Evolutionary conservation across 768 basidiomycete genomes (phyloP).

Genomic region (Strobilomyces echinocephalus): DNA sequence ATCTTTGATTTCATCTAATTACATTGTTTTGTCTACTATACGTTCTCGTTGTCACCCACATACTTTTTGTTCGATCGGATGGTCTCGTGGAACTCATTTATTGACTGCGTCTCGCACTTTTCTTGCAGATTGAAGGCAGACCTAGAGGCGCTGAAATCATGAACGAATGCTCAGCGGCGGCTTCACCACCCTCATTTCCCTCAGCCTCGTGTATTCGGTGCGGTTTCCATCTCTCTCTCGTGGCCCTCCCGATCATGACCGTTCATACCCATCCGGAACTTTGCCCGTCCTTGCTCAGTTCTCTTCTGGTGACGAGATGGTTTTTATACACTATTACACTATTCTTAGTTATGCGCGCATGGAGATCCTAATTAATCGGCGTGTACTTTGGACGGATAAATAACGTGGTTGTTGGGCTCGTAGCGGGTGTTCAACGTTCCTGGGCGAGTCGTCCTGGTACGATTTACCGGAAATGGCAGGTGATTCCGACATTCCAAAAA

Average conservation of each 20-base stretch:
- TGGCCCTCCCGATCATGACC: slow-evolving; percentile 11
- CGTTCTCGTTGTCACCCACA: slow-evolving; percentile 11
- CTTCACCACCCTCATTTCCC: slow-evolving; percentile 3
- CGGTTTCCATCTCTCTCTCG: slow-evolving; percentile 24
- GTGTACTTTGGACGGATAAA: slow-evolving; percentile 21
- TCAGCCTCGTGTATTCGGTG: slow-evolving; percentile 36
- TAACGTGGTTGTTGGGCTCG: not conserved
- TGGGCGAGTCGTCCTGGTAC: too few relatives aligned
- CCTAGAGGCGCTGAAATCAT: slow-evolving; percentile 43
- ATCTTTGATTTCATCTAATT: slow-evolving; percentile 49
- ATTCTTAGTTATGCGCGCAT: slow-evolving; percentile 21
- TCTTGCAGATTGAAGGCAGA: slow-evolving; percentile 65
- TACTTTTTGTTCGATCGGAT: slow-evolving; percentile 12
- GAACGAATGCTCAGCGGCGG: slow-evolving; percentile 17
- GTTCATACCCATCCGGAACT: slow-evolving; percentile 15
- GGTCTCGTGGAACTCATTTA: slow-evolving; percentile 31
- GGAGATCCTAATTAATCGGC: slow-evolving; percentile 19
- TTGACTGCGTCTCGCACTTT: slow-evolving; percentile 30
- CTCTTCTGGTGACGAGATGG: slow-evolving; percentile 3
- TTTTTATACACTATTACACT: slow-evolving; percentile 26
- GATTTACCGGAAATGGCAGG: slow-evolving; percentile 1
- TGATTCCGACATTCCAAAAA: not conserved
- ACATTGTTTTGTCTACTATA: slow-evolving; percentile 20
- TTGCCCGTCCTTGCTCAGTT: not conserved
- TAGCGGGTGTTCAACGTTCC: too few relatives aligned